phyloP scores from a whole-genome alignment of 768 basidiomycete species.

The Podaxis sp. region DNA sequence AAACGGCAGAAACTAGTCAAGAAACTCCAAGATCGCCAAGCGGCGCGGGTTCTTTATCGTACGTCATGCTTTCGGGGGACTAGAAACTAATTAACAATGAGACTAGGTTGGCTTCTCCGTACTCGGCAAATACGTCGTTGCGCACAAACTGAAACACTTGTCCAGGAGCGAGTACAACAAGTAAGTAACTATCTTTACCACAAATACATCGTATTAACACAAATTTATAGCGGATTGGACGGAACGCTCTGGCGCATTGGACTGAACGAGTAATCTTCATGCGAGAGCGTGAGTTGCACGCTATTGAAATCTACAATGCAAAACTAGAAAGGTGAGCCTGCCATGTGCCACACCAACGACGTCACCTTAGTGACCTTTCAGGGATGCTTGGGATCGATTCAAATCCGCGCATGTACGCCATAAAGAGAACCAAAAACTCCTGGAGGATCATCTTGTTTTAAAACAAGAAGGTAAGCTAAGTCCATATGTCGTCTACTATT shows the following conservation, averaged over 20 bases:
- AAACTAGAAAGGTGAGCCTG: conserved; percentile 32
- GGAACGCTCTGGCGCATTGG: conserved; percentile 56
- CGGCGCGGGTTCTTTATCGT: conserved; percentile 16
- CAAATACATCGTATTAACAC: neutral
- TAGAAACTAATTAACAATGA: neutral
- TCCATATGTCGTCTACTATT: neutral
- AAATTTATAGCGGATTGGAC: conserved; percentile 48
- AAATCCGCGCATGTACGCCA: neutral
- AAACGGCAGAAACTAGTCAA: conserved; percentile 25
- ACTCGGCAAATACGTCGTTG: conserved; percentile 37
- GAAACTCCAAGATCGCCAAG: conserved; percentile 20
- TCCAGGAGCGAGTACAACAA: conserved; percentile 38
- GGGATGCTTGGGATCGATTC: conserved; percentile 11
- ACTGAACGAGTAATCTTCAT: conserved; percentile 71
- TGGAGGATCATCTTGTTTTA: conserved; percentile 81
- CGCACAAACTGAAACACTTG: conserved; percentile 42
- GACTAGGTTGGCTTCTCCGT: conserved; percentile 48
- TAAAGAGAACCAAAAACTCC: conserved; percentile 32
- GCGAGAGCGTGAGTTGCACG: conserved; percentile 72
- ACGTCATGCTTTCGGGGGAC: neutral
- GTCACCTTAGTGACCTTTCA: neutral
- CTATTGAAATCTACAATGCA: conserved; percentile 43
- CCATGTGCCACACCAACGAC: conserved; percentile 31
- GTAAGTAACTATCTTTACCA: conserved; percentile 22
- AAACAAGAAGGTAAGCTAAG: conserved; percentile 66